Conservation (phyloP, 768 basidiomycete genomes). For the Boletus pseudo-olivaceus region DNA sequence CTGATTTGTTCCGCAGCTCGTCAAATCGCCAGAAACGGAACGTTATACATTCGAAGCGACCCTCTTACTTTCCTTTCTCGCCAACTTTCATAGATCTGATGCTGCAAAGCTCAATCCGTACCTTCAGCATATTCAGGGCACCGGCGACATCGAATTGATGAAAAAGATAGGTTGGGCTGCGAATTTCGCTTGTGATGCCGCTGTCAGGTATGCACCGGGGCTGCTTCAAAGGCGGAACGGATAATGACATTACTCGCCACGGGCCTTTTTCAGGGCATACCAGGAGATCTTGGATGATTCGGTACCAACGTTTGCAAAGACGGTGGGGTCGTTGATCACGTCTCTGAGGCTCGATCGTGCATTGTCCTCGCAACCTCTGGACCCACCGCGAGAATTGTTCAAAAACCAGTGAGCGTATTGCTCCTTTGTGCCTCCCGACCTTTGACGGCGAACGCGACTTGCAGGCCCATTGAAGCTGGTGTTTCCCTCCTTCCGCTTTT, state of each 20-base stretch:
- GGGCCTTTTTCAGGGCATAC: constrained; percentile 43
- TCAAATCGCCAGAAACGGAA: constrained; percentile 52
- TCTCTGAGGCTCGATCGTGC: constrained; percentile 55
- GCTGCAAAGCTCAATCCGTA: constrained; percentile 68
- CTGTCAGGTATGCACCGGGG: constrained; percentile 42
- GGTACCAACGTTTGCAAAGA: constrained; percentile 45
- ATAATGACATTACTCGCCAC: neutral
- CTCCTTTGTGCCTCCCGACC: neutral
- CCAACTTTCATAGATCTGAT: constrained; percentile 72
- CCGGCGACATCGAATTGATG: constrained; percentile 49
- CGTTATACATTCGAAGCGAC: constrained; percentile 57
- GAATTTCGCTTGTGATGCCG: constrained; percentile 47
- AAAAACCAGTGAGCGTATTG: constrained; percentile 47
- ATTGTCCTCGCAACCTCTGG: constrained; percentile 42
- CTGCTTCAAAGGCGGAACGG: neutral
- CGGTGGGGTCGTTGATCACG: constrained; percentile 49
- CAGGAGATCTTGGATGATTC: constrained; percentile 53
- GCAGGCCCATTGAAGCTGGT: constrained; percentile 61
- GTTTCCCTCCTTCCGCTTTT: constrained; percentile 57
- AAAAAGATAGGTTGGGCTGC: constrained; percentile 55
- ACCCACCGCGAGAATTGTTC: constrained; percentile 51
- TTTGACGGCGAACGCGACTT: neutral
- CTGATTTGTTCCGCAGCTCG: constrained; percentile 38
- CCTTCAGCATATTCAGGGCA: constrained; percentile 48
- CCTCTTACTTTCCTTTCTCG: constrained; percentile 57